Evolutionary conservation across 2,329 filamentous ascomycete species (phyloP), one percentile per base, ranked within the genome.

Genomic region (Orbilia oligospora): DNA sequence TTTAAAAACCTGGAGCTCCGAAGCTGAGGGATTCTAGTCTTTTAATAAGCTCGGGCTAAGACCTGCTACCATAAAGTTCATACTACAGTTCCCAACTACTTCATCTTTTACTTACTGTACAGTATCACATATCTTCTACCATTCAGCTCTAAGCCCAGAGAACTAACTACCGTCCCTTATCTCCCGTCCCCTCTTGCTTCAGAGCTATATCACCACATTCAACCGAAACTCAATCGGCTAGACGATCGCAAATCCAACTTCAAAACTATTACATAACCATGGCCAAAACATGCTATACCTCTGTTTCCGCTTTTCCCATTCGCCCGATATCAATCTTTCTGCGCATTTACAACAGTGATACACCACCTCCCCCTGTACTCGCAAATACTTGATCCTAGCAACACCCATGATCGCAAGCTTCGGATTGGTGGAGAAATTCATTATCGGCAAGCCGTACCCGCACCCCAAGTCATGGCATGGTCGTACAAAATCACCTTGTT

Each of bases 381-480:
- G 20, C 12, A 44, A 44, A 5, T 36, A 6, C 14, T 1, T n/a
- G 10, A 61, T 61, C 56, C 56, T 12, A 44, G 56, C 20, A n/a
- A 58, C 3, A 61, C 16, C 56, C 8, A n/a, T 12, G n/a, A 22
- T 24, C 27, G 16, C 5, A 33, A 56, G 46, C 16, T 69, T 27
- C n/a, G 27, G 36, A 71, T 64, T 38, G 22, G 61, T 55, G 22
- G 38, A 51, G 61, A 53, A 36, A 61, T 20, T 61, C 27, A 3
- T 27, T 20, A 33, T 56, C 49, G 33, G 48, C 65, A 76, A 76
- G 72, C 72, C 72, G 66, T 67, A 58, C 36, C 72, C 65, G 71
- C 53, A 6, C 24, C 16, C 38, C 65, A 68, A 76, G 30, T 8
- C 16, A 49, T 48, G 16, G 64, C 14, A 46, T 36, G 44, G 53